phyloP scores from a whole-genome alignment of 75 land plant species.

The Picea sitchensis region DNA sequence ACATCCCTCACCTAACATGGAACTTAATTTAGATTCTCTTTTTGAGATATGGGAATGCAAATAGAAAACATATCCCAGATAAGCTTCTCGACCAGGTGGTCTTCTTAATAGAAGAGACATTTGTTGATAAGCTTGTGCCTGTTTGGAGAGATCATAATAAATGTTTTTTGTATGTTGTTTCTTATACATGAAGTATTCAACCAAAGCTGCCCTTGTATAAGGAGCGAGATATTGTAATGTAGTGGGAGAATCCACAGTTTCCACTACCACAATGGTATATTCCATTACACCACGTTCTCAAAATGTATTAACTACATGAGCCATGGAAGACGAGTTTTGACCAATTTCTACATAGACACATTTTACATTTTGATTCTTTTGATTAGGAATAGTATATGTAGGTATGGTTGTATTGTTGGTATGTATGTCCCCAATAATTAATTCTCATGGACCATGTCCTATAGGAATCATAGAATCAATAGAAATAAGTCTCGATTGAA shows the following conservation, averaged over 20 bases:
- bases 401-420: background rate
- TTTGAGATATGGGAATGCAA: background rate
- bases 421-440: background rate
- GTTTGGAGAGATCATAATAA: background rate
- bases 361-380: background rate
- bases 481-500: conserved; percentile 10
- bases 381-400: too few species aligned
- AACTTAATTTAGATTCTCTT: background rate
- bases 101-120: background rate
- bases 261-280: background rate
- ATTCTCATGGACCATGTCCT: background rate
- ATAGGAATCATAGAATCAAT: conserved; percentile 24
- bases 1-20: background rate
- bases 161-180: background rate
- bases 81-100: background rate
- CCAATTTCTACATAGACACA: background rate
- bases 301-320: background rate
- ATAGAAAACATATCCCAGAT: background rate
- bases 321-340: background rate
- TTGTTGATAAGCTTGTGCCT: background rate
- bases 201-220: background rate
- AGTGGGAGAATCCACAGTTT: background rate
- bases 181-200: background rate
- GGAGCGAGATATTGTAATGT: background rate
- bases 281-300: background rate